Conservation (phyloP, 2,329 filamentous ascomycete species). For the Fusarium brevicatenulatum region DNA sequence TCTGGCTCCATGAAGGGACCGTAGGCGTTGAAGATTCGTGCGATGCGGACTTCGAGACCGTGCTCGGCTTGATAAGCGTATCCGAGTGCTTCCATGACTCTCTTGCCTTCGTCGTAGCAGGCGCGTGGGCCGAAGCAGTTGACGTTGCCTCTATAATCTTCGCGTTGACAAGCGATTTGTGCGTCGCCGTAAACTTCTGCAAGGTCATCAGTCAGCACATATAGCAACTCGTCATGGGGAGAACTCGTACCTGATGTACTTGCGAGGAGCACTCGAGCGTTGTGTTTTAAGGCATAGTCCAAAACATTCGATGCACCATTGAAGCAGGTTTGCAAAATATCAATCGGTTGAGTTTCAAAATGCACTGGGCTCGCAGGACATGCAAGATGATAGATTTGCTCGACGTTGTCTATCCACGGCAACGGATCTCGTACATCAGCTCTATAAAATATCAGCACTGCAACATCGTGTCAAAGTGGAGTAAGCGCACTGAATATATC, state of each 20-base stretch:
- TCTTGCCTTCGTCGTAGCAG: slow-evolving; percentile 56
- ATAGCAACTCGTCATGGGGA: rapidly evolving
- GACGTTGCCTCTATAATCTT: slow-evolving; percentile 53
- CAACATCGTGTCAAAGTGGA: rapidly evolving
- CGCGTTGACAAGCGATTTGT: slow-evolving; percentile 7
- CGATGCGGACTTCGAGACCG: slow-evolving; percentile 37
- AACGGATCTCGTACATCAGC: slow-evolving; percentile 31
- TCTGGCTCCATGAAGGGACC: slow-evolving; percentile 24
- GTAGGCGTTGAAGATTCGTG: slow-evolving; percentile 37
- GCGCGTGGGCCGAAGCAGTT: slow-evolving; percentile 54
- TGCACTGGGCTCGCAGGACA: slow-evolving; percentile 34
- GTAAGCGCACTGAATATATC: slow-evolving; percentile 15
- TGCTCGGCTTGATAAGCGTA: slow-evolving; percentile 43
- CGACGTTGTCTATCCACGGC: slow-evolving; percentile 20
- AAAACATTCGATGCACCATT: slow-evolving; percentile 27
- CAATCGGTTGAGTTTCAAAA: slow-evolving; percentile 31
- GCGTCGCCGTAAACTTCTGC: slow-evolving; percentile 35
- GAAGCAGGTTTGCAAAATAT: slow-evolving; percentile 38
- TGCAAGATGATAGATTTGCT: slow-evolving; percentile 36
- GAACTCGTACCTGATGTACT: slow-evolving; percentile 28
- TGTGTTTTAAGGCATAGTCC: slow-evolving; percentile 30
- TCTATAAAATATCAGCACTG: background rate
- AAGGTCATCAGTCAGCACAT: background rate
- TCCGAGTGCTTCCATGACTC: slow-evolving; percentile 51
- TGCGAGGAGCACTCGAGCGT: slow-evolving; percentile 25